These are phyloP conservation scores for Chlorella sp. DNA, from an alignment of 139 green algal genomes.

Conservation along the genomic window DNA sequence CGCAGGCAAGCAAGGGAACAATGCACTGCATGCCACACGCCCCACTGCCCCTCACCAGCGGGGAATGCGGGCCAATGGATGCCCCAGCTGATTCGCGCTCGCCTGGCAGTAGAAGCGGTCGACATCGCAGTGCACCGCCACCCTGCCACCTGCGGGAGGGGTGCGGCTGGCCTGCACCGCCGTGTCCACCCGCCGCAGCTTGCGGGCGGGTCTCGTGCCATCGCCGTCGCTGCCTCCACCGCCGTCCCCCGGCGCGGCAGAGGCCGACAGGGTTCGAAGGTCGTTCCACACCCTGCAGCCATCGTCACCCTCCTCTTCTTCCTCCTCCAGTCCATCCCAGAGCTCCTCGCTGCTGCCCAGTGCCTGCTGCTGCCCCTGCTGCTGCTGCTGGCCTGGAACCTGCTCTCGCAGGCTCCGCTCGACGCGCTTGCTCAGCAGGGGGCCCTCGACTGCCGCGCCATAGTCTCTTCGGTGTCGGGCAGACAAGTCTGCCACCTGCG, in stretches of 20 bases:
- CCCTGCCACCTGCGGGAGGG: background rate
- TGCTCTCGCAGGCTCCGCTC: too few relatives aligned
- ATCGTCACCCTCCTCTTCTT: background rate
- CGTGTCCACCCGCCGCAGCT: background rate
- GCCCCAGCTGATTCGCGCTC: background rate
- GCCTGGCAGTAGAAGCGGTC: constrained; percentile 66
- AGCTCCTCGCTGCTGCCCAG: constrained; percentile 9
- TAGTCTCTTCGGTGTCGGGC: constrained; percentile 23
- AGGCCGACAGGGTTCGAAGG: constrained; percentile 3
- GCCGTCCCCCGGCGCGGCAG: too few relatives aligned
- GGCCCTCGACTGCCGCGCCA: background rate
- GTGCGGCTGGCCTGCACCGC: background rate
- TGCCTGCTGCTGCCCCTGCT: background rate
- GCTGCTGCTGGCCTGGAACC: constrained; percentile 1
- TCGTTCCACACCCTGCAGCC: background rate
- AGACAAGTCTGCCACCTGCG: background rate
- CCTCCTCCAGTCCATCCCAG: background rate
- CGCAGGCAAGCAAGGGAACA: background rate
- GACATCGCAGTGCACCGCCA: constrained; percentile 40
- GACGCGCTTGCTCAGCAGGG: constrained; percentile 28
- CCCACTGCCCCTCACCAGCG: background rate
- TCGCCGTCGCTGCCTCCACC: background rate
- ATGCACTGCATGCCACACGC: background rate
- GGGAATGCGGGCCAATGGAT: background rate
- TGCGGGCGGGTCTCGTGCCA: background rate